Evolutionary conservation across 345 rosid genomes (phyloP).

Genomic region (Eucalyptus brandiana): DNA sequence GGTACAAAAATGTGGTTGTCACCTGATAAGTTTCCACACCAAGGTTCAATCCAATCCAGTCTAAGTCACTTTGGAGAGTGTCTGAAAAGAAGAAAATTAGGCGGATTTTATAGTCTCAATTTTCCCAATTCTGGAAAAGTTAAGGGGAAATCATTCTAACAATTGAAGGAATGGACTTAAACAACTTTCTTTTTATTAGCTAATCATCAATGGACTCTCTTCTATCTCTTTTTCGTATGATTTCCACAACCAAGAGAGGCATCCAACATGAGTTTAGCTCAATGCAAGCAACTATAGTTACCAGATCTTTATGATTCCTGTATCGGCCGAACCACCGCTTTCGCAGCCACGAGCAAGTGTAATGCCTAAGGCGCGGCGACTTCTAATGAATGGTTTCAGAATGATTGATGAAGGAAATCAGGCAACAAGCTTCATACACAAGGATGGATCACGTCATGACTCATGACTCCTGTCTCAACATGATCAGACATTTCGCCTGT

Average conservation of each 20-base stretch:
- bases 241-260: not conserved
- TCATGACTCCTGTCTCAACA: not conserved
- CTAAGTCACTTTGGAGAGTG: not conserved
- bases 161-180: not conserved
- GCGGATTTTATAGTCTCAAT: not conserved
- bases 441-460: not conserved
- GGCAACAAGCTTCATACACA: not conserved
- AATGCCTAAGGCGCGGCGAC: accelerated
- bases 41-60: not conserved
- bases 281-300: not conserved
- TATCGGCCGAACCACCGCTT: not conserved
- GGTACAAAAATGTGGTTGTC: not conserved
- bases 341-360: not conserved
- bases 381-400: not conserved
- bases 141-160: not conserved
- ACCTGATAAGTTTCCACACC: not conserved
- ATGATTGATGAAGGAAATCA: not conserved
- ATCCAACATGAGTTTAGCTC: not conserved
- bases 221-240: not conserved
- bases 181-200: not conserved
- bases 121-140: not conserved
- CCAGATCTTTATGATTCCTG: not conserved
- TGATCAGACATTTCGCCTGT: not conserved
- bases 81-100: not conserved
- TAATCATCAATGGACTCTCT: not conserved